A percentile compares a stretch with the other conserved stretches of the same genome.
Evolutionary conservation across 176 grass and related monocot species (phyloP).

Genomic region (Rhynchospora tenuis): DNA sequence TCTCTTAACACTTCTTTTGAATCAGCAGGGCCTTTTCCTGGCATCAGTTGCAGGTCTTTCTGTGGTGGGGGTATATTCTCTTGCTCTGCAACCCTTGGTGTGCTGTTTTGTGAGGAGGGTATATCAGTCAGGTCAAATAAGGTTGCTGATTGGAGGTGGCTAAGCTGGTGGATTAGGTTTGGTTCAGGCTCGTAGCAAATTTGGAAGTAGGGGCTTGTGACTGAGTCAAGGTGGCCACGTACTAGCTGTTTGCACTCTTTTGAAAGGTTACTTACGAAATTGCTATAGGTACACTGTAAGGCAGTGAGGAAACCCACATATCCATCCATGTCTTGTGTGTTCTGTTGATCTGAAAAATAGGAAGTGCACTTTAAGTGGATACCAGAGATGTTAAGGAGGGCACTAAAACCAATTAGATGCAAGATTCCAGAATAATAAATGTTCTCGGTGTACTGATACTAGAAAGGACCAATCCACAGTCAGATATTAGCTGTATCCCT

Average conservation of each 20-base stretch:
- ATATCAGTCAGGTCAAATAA: constrained; percentile 72
- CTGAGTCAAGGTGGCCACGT: constrained; percentile 68
- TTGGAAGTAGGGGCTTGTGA: constrained; percentile 82
- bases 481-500: background rate
- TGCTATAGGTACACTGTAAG: constrained; percentile 67
- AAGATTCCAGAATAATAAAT: background rate
- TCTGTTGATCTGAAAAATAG: constrained; percentile 39
- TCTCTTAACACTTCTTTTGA: constrained; percentile 65
- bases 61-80: constrained; percentile 84
- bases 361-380: background rate
- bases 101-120: constrained; percentile 26
- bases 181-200: constrained; percentile 68
- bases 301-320: constrained; percentile 92
- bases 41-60: constrained; percentile 62
- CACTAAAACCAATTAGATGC: background rate
- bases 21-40: constrained; percentile 52
- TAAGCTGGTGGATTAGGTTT: constrained; percentile 50
- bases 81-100: constrained; percentile 37
- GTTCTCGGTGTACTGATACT: background rate
- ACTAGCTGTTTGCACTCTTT: constrained; percentile 97
- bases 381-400: background rate
- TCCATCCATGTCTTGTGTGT: constrained; percentile 76
- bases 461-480: background rate
- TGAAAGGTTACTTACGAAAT: constrained; percentile 69
- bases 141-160: constrained; percentile 43